A percentile compares a stretch with the other conserved stretches of the same genome.
These are phyloP conservation scores for Henckelia pumila DNA, from an alignment of 257 asterid species.

Conservation along the genomic window DNA sequence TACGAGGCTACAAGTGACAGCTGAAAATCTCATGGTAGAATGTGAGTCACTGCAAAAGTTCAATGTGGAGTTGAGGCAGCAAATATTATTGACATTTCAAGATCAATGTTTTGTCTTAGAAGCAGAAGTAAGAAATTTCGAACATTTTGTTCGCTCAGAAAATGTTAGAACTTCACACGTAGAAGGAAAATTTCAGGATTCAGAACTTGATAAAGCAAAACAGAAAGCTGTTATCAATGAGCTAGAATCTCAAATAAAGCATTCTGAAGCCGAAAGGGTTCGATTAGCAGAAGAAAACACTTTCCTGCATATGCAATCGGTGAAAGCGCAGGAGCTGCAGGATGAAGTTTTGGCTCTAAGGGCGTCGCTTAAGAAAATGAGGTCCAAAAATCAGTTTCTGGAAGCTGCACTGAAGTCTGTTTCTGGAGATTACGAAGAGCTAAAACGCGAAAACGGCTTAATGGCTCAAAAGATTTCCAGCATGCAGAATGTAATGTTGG, in stretches of 20 bases:
- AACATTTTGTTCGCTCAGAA: constrained; percentile 22
- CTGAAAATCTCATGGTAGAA: constrained; percentile 45
- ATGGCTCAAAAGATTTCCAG: constrained; percentile 28
- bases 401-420: constrained; percentile 34
- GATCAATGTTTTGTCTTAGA: constrained; percentile 31
- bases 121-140: constrained; percentile 34
- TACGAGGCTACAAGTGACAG: constrained; percentile 35
- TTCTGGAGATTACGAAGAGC: constrained; percentile 35
- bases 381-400: constrained; percentile 26
- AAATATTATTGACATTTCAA: constrained; percentile 29
- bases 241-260: constrained; percentile 31
- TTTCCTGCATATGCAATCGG: constrained; percentile 26
- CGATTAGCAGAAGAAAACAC: constrained; percentile 38
- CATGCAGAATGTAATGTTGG: constrained; percentile 28
- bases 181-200: constrained; percentile 20
- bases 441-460: constrained; percentile 23
- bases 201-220: constrained; percentile 25
- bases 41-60: constrained; percentile 30
- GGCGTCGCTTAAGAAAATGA: constrained; percentile 28
- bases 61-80: constrained; percentile 39
- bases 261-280: constrained; percentile 34
- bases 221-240: constrained; percentile 28
- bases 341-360: constrained; percentile 36
- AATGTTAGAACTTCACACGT: constrained; percentile 21
- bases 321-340: constrained; percentile 30